Conservation (phyloP, 2,329 filamentous ascomycete genomes). For the Aspergillus carbonarius region DNA sequence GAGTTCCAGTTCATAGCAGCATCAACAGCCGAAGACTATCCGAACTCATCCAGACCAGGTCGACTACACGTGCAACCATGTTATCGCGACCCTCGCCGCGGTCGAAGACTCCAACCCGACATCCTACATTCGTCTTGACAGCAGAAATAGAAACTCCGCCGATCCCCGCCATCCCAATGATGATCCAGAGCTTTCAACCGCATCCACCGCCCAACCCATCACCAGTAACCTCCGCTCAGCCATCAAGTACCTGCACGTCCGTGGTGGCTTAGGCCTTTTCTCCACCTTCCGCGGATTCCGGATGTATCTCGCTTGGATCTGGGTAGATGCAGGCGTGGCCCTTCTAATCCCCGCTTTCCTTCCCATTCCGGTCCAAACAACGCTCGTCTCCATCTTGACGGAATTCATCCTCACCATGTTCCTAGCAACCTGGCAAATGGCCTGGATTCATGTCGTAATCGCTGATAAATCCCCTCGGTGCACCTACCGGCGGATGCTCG, state of each 20-base stretch:
- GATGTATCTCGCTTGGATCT: slow-evolving; percentile 49
- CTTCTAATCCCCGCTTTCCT: slow-evolving; percentile 2
- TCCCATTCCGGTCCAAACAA: slow-evolving; percentile 29
- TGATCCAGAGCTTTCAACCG: slow-evolving; percentile 43
- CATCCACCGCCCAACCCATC: slow-evolving; percentile 57
- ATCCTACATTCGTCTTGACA: slow-evolving; percentile 52
- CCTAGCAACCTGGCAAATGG: slow-evolving; percentile 67
- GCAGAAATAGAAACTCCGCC: slow-evolving; percentile 25
- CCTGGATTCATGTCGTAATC: slow-evolving; percentile 86
- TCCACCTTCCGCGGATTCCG: slow-evolving; percentile 69
- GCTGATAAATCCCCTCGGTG: slow-evolving; percentile 62
- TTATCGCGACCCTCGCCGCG: slow-evolving; percentile 63
- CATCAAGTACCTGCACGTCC: slow-evolving; percentile 59
- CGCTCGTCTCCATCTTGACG: slow-evolving; percentile 49
- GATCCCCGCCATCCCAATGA: too few relatives aligned
- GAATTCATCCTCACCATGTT: slow-evolving; percentile 60
- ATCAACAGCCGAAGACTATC: not conserved
- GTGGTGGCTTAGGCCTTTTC: slow-evolving; percentile 59
- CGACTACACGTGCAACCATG: slow-evolving; percentile 59
- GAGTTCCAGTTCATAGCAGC: not conserved
- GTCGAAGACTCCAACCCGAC: slow-evolving; percentile 60
- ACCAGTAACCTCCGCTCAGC: slow-evolving; percentile 60
- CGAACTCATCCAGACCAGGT: slow-evolving; percentile 32
- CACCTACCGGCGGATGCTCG: slow-evolving; percentile 71
- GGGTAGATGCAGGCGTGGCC: not conserved